Evolutionary conservation across 1,284 basidiomycete genomes (phyloP).

Genomic region (Ganoderma lingzhi): DNA sequence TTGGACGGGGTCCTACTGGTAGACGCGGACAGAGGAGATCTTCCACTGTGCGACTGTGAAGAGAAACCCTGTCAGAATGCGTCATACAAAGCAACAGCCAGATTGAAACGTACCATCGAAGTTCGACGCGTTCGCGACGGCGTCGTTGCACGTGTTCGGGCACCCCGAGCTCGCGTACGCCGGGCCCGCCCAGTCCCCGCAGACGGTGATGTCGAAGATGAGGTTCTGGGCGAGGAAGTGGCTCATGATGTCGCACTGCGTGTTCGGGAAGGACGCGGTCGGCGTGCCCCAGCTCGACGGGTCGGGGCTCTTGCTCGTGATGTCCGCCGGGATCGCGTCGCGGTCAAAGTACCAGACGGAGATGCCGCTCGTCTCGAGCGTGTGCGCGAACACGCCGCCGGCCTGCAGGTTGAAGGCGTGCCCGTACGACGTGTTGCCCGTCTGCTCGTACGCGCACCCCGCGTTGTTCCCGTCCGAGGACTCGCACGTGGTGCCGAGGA

Average conservation of each 20-base stretch:
- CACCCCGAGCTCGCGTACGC: slow-evolving; percentile 67
- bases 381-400: slow-evolving; percentile 82
- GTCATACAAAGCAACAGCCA: background rate
- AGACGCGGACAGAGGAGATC: slow-evolving; percentile 53
- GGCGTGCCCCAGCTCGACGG: slow-evolving; percentile 77
- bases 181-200: slow-evolving; percentile 73
- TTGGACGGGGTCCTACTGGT: slow-evolving; percentile 37
- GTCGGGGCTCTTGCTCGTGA: slow-evolving; percentile 61
- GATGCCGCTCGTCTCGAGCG: slow-evolving; percentile 75
- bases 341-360: slow-evolving; percentile 83
- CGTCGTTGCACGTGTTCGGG: slow-evolving; percentile 72
- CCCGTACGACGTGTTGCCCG: slow-evolving; percentile 67
- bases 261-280: slow-evolving; percentile 67
- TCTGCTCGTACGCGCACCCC: slow-evolving; percentile 73
- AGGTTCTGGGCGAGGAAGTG: slow-evolving; percentile 73
- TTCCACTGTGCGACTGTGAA: slow-evolving; percentile 57
- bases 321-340: slow-evolving; percentile 72
- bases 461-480: slow-evolving; percentile 58
- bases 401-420: slow-evolving; percentile 68
- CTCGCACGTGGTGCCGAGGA: slow-evolving; percentile 55
- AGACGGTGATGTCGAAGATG: slow-evolving; percentile 71
- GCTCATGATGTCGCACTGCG: slow-evolving; percentile 63
- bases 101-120: slow-evolving; percentile 56
- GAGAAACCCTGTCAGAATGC: background rate
- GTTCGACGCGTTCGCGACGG: slow-evolving; percentile 70